Evolutionary conservation across 1,284 basidiomycete species (phyloP).

Genomic region (Cryptococcus amylolentus): DNA sequence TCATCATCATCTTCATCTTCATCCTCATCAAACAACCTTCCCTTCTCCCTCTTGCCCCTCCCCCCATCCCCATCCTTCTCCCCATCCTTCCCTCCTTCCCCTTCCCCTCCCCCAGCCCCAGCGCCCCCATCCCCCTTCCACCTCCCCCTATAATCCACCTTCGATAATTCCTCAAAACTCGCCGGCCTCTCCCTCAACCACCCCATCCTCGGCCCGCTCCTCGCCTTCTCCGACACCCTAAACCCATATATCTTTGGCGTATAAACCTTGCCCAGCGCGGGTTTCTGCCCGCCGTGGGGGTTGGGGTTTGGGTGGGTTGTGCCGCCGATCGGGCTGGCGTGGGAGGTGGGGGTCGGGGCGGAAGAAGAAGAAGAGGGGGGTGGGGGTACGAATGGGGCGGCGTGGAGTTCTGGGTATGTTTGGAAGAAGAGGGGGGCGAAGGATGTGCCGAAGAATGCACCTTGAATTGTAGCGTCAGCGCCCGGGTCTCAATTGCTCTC

Average conservation of each 20-base stretch:
- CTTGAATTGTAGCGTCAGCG: slow-evolving; percentile 51
- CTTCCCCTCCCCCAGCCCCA: slow-evolving; percentile 22
- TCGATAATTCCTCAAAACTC: slow-evolving; percentile 71
- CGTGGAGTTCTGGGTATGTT: slow-evolving; percentile 85
- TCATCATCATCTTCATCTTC: slow-evolving; percentile 21
- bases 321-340: slow-evolving; percentile 24
- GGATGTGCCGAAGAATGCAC: slow-evolving; percentile 98
- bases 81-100: slow-evolving; percentile 36
- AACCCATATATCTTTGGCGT: slow-evolving; percentile 86
- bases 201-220: slow-evolving; percentile 92
- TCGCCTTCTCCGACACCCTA: slow-evolving; percentile 58
- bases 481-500: not conserved
- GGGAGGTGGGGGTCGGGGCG: slow-evolving; percentile 15
- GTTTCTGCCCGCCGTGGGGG: slow-evolving; percentile 70
- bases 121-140: slow-evolving; percentile 61
- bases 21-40: slow-evolving; percentile 18
- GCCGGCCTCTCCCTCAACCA: slow-evolving; percentile 88
- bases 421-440: slow-evolving; percentile 98
- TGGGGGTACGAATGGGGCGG: slow-evolving; percentile 76
- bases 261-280: slow-evolving; percentile 80
- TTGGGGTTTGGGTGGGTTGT: slow-evolving; percentile 60
- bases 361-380: slow-evolving; percentile 6
- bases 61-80: slow-evolving; percentile 12
- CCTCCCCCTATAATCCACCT: slow-evolving; percentile 78
- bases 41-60: not conserved